These are phyloP conservation scores for Martiniozyma asiatica DNA, from an alignment of 1,139 yeast species.

Conservation along the genomic window DNA sequence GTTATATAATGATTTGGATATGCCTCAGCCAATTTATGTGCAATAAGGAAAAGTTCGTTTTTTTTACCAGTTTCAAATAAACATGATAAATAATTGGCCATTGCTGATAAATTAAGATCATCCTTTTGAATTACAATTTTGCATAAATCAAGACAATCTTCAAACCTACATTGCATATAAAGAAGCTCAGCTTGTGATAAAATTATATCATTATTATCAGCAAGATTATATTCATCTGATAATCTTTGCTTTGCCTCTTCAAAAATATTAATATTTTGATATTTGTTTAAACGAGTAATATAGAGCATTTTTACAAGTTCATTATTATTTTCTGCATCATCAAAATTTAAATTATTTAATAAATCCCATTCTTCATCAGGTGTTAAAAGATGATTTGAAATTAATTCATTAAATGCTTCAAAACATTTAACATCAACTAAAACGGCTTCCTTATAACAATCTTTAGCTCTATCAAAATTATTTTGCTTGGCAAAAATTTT, in stretches of 20 bases:
- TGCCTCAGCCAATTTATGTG: slow-evolving; percentile 79
- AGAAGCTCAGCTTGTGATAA: slow-evolving; percentile 60
- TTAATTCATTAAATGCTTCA: slow-evolving; percentile 81
- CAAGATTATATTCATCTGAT: slow-evolving; percentile 59
- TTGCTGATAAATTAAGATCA: slow-evolving; percentile 55
- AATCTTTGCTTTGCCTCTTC: slow-evolving; percentile 58
- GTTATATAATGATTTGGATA: slow-evolving; percentile 78
- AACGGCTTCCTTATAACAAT: slow-evolving; percentile 80
- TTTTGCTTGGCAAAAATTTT: slow-evolving; percentile 72
- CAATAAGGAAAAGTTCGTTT: slow-evolving; percentile 65
- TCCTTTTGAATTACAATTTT: slow-evolving; percentile 49
- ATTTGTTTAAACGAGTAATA: slow-evolving; percentile 65
- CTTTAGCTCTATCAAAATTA: slow-evolving; percentile 78
- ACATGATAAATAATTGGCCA: slow-evolving; percentile 78
- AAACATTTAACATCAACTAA: slow-evolving; percentile 81
- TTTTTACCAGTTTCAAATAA: slow-evolving; percentile 76
- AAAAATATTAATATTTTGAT: slow-evolving; percentile 46
- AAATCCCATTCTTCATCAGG: slow-evolving; percentile 87
- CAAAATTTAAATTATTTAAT: slow-evolving; percentile 52
- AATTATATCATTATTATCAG: slow-evolving; percentile 57
- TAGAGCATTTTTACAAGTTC: slow-evolving; percentile 71
- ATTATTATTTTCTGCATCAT: slow-evolving; percentile 66
- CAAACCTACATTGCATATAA: slow-evolving; percentile 71
- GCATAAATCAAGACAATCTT: slow-evolving; percentile 64
- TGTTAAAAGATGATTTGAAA: slow-evolving; percentile 62